Percentiles rank a stretch among this genome's conserved stretches.
Evolutionary conservation across 2,329 filamentous ascomycete genomes (phyloP).

Genomic region (Coniochaeta ligniaria): DNA sequence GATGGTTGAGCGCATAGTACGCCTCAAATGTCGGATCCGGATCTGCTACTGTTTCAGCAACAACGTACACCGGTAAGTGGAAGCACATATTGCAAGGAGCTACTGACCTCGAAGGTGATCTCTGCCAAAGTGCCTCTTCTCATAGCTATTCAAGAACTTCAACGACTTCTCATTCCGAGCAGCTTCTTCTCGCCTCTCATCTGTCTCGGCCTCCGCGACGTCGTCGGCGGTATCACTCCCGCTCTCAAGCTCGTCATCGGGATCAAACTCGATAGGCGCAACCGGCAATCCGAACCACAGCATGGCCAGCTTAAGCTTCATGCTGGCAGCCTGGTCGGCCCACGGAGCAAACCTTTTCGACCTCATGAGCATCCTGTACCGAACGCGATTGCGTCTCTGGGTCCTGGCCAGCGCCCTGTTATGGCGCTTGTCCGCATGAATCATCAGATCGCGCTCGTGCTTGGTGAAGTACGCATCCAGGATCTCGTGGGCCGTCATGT

Average conservation of each 20-base stretch:
- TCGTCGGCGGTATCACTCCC: constrained; percentile 10
- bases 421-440: constrained; percentile 21
- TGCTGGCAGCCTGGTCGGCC: neutral
- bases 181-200: neutral
- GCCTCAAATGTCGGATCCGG: constrained; percentile 10
- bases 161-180: neutral
- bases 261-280: constrained; percentile 26
- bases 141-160: constrained; percentile 13
- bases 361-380: constrained; percentile 7
- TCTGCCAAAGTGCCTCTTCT: constrained; percentile 5
- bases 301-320: constrained; percentile 36
- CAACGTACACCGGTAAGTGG: neutral
- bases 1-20: constrained; percentile 5
- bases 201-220: neutral
- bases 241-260: constrained; percentile 6
- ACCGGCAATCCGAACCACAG: constrained; percentile 40
- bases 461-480: constrained; percentile 15
- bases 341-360: constrained; percentile 4
- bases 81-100: neutral
- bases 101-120: constrained; percentile 10
- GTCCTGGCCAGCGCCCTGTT: constrained; percentile 9
- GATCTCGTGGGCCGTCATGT: constrained; percentile 24
- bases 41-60: constrained; percentile 4
- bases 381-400: constrained; percentile 7
- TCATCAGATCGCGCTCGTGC: constrained; percentile 9